Evolutionary conservation across 2,329 filamentous ascomycete species (phyloP), one percentile per base, ranked within the genome.

Genomic region (Talaromyces sp.): DNA sequence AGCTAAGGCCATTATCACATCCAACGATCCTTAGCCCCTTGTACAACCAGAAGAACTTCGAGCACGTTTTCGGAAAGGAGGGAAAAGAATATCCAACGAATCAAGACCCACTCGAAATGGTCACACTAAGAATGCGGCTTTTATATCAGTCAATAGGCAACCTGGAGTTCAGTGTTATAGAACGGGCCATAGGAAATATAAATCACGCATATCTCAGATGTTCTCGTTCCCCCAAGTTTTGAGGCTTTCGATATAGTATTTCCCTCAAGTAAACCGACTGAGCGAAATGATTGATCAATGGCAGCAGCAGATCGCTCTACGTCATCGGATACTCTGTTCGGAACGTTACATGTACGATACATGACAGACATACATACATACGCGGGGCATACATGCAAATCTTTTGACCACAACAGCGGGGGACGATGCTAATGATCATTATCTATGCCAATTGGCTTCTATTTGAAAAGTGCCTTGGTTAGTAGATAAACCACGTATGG

Each of bases 281-380:
- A 37, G 50, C 2, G 50, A 56, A 56, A 22, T 56, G 31, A 56
- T 56, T 56, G 52, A 56, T 56, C 33, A 56, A 56, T 56, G 31
- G n/a, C 52, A 56, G 52, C 4, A 35, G 31, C 11, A 22, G 31
- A 35, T 56, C 52, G n/a, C 31, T 56, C n/a, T 56, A 56, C 52
- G 50, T 56, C 52, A 56, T 56, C n/a, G 33, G 52, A 37, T 56
- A 56, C 52, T 56, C n/a, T 11, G 33, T 37, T 37, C 39, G 52
- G 33, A 56, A 37, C 11, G 33, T 56, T 56, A 56, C 52, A 54
- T 54, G 50, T 35, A 37, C 31, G 50, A 13, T 31, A 35, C 31
- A 13, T n/a, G 6, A 11, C 14, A 19, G 6, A 11, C 14, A 19
- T 52, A 33, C 48, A n/a, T 52, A 33, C 16, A 56, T 37, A 24